Evolutionary conservation across 495 filamentous ascomycete species (phyloP), one percentile per base, ranked within the genome.

Genomic region (Penicillium turbatum): DNA sequence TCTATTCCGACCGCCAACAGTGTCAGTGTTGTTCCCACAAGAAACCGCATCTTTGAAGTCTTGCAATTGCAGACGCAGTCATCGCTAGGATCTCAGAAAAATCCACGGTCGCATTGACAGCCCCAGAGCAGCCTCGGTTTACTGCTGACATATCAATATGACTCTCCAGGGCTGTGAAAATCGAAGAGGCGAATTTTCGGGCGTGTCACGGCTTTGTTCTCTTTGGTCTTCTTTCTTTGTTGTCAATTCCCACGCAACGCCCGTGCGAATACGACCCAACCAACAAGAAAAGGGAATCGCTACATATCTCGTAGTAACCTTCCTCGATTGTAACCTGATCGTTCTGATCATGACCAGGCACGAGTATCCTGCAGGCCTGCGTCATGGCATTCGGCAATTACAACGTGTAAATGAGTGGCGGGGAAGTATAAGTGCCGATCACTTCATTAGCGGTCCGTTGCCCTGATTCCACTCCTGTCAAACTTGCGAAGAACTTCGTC

Each of bases 1-100:
- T 56, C 50, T 21, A 54, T 26, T 10, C 2, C 6, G 30, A 56
- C 17, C 27, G 66, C 56, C 11, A 60, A 65, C 29, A 61, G 38
- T 15, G 30, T 31, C 27, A 54, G 29, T 21, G 15, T 12, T 15
- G 51, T 26, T 30, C 6, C 30, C 16, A 39, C n/a, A 16, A 15
- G 44, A 37, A 26, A 48, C 27, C 19, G 4, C 53, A 55, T 55
- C 26, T 34, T 54, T 24, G 12, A 26, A 27, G 5, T 13, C 29
- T 6, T n/a, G 0, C 21, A 16, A 24, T 37, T 13, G 29, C 43
- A 8, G 31, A 15, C 21, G 10, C n/a, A 9, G 3, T 26, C 45
- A 48, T 48, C 32, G 27, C 19, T 37, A 31, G 27, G 39, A 6
- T 27, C 5, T 48, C 8, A 11, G 15, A 13, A 35, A 12, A 11